Percentiles rank a stretch among this genome's conserved stretches.
Evolutionary conservation across 1,284 basidiomycete genomes (phyloP).

Genomic region (Naganishia liquefaciens): DNA sequence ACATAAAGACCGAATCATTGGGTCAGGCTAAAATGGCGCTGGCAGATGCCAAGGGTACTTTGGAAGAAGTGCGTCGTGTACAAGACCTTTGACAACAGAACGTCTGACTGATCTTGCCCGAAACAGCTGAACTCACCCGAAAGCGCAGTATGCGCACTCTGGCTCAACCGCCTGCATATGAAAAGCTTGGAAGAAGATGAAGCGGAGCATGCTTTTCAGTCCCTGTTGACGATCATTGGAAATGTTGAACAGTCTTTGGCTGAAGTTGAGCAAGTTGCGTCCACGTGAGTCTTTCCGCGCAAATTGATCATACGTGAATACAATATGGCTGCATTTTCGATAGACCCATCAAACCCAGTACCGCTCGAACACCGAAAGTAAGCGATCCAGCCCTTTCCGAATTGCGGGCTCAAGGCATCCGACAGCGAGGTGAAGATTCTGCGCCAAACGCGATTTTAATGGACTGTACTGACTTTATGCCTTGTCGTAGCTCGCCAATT

Average conservation of each 20-base stretch:
- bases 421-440: conserved; percentile 67
- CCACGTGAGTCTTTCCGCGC: conserved; percentile 12
- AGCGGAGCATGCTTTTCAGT: conserved; percentile 22
- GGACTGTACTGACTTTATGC: conserved; percentile 27
- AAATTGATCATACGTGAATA: not conserved
- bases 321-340: too few relatives aligned
- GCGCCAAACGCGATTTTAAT: conserved; percentile 2
- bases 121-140: conserved; percentile 17
- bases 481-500: conserved; percentile 67
- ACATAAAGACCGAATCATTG: conserved; percentile 23
- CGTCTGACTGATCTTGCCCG: not conserved
- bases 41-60: conserved; percentile 11
- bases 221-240: conserved; percentile 20
- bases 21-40: conserved; percentile 2
- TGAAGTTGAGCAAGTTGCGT: conserved; percentile 14
- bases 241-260: conserved; percentile 14
- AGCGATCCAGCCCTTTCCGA: conserved; percentile 68
- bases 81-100: not conserved
- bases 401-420: conserved; percentile 66
- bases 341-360: conserved; percentile 15
- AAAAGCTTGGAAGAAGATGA: conserved; percentile 18
- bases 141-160: conserved; percentile 19
- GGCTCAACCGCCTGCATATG: conserved; percentile 14
- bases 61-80: conserved; percentile 11
- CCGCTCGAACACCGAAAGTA: conserved; percentile 51